phyloP scores from a whole-genome alignment of 83 land plant species.

The Picea abies region DNA sequence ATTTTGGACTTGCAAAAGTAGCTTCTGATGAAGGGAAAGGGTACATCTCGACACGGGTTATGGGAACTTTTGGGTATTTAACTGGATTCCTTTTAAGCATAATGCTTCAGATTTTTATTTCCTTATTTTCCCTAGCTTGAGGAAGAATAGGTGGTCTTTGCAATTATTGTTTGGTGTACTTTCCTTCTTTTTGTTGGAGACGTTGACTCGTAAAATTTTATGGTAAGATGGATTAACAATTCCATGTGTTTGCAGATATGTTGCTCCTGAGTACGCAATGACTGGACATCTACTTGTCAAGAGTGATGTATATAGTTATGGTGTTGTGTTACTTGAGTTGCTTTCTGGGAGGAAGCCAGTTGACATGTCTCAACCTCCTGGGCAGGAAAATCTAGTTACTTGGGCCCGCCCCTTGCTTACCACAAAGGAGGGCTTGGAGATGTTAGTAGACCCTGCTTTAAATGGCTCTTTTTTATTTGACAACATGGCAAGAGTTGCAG shows the following conservation, averaged over 20 bases:
- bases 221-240: neutral
- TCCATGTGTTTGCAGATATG: too few species aligned
- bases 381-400: too few species aligned
- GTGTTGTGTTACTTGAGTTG: too few species aligned
- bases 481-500: constrained; percentile 64
- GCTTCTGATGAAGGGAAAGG: constrained; percentile 66
- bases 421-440: too few species aligned
- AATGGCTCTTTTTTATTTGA: constrained; percentile 56
- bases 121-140: neutral
- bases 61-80: constrained; percentile 84
- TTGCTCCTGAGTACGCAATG: too few species aligned
- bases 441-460: constrained; percentile 69
- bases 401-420: too few species aligned
- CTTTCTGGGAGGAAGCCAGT: too few species aligned
- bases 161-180: neutral
- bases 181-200: neutral
- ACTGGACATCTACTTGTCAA: too few species aligned
- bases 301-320: too few species aligned
- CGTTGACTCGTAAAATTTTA: neutral
- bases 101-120: neutral
- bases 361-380: too few species aligned
- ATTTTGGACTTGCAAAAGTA: constrained; percentile 62
- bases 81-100: neutral
- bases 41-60: constrained; percentile 73
- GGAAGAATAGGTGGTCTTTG: neutral